Base-by-base conservation (phyloP, 2,329 filamentous ascomycete species). In the Epichloe baconii region DNA sequence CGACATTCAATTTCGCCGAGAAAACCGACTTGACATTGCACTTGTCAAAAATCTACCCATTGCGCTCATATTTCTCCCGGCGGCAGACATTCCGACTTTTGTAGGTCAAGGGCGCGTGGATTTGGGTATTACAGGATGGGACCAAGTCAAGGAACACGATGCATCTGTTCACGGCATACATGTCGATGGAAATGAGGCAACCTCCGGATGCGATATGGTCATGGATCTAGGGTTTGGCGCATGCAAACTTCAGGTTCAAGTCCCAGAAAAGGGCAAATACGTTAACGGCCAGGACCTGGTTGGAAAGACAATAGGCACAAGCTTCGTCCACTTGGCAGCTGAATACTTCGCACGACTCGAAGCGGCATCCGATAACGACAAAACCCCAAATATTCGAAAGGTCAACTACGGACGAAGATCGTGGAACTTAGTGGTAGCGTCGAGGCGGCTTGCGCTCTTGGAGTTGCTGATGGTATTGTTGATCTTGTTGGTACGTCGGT, bases 31-130 rank as follows among this genome's bases (percentile, higher is more conserved):
- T 62, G 93, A 98, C 68, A 96, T 98, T 64, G 93, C 93, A 15
- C 83, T 98, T 26, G 93, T 97, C 65, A 95, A 96, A 76, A 98
- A 98, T 71, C 82, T 93, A 31, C 88, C 87, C 37, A 88, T 98
- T 61, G 93, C 93, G 15, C 86, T 98, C 54, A 83, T 98, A 64
- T 98, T 98, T 75, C 85, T 98, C 26, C 93, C 93, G 34, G 93
- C 91, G 38, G 90, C 89, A 58, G 93, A 98, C 67, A 98, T 98
- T 64, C 93, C 93, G 5, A 95, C 89, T 40, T 97, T 97, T 64
- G 90, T 98, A 46, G 91, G 91, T 52, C 90, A 97, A 71, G 93
- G 93, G 53, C 84, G 85, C 55, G 88, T 95, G 46, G 90, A 95
- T 64, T 76, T 98, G 15, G 93, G 93, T 56, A 98, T 98, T 65